phyloP scores from a whole-genome alignment of 208 protist genomes.

The Leishmania tropica region DNA sequence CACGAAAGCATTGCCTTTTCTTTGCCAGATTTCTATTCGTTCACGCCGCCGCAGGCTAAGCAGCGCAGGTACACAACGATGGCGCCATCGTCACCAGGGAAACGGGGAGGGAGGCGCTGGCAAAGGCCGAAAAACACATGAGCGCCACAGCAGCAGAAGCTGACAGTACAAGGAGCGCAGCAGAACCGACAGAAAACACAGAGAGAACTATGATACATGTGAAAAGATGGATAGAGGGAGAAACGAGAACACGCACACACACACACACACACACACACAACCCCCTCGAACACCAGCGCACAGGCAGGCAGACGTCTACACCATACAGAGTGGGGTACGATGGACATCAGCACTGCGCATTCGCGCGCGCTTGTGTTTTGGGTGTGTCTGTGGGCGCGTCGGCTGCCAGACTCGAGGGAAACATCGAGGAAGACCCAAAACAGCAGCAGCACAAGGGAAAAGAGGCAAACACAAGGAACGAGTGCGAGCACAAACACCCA shows the following conservation, averaged over 20 bases:
- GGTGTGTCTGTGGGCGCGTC: background rate
- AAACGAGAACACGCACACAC: background rate
- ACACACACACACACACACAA: background rate
- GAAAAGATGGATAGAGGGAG: background rate
- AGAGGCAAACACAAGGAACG: background rate
- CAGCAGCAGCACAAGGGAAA: too few species aligned
- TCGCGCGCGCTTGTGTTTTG: background rate
- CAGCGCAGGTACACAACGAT: background rate
- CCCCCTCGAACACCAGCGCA: background rate
- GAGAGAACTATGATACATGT: constrained; percentile 5
- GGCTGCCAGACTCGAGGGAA: background rate
- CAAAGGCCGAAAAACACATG: too few species aligned
- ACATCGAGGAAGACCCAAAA: background rate
- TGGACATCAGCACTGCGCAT: background rate
- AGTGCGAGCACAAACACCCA: background rate
- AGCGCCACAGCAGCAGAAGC: too few species aligned
- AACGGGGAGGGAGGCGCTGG: background rate
- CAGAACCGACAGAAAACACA: background rate
- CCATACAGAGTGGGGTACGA: background rate
- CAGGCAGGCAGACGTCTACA: background rate
- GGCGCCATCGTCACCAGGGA: background rate
- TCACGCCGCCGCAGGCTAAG: background rate
- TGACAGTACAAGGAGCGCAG: background rate
- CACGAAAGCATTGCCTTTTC: background rate
- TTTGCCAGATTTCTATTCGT: too few species aligned